Percentiles rank a stretch among this genome's conserved stretches.
These are phyloP conservation scores for Betula pendula DNA, from an alignment of 306 rosid genomes.

Conservation along the genomic window DNA sequence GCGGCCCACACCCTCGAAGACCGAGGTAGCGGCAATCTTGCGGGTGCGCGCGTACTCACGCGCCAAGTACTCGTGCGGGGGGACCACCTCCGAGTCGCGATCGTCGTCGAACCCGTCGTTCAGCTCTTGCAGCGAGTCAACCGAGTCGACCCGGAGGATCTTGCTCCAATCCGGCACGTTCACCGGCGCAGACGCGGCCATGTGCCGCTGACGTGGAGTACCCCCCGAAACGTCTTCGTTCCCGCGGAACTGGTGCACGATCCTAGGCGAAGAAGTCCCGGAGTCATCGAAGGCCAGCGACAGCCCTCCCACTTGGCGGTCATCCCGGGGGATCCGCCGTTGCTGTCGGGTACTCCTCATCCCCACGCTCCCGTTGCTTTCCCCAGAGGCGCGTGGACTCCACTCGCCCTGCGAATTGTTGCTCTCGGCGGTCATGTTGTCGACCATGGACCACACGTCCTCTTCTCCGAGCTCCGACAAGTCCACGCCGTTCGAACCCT, in stretches of 20 bases:
- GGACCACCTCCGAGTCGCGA: slow-evolving; percentile 64
- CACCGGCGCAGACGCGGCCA: slow-evolving; percentile 81
- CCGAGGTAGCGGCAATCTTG: slow-evolving; percentile 69
- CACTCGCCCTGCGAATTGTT: slow-evolving; percentile 30
- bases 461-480: slow-evolving; percentile 75
- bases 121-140: slow-evolving; percentile 60
- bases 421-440: slow-evolving; percentile 9
- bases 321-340: slow-evolving; percentile 36
- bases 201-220: slow-evolving; percentile 38
- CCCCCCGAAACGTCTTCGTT: slow-evolving; percentile 32
- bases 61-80: slow-evolving; percentile 94
- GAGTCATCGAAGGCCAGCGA: slow-evolving; percentile 70
- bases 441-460: slow-evolving; percentile 75
- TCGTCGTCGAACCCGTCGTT: slow-evolving; percentile 43
- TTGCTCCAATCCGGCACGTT: slow-evolving; percentile 99
- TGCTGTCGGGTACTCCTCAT: slow-evolving; percentile 21
- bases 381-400: slow-evolving; percentile 26
- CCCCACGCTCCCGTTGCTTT: slow-evolving; percentile 27
- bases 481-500: slow-evolving; percentile 36
- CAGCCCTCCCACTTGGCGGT: slow-evolving; percentile 54
- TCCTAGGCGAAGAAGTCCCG: slow-evolving; percentile 44
- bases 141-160: slow-evolving; percentile 85
- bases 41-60: slow-evolving; percentile 65
- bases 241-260: slow-evolving; percentile 71
- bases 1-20: slow-evolving; percentile 92